These are phyloP conservation scores for Coemansia sp. DNA, from an alignment of 192 early-diverging fungal genomes.

Conservation along the genomic window DNA sequence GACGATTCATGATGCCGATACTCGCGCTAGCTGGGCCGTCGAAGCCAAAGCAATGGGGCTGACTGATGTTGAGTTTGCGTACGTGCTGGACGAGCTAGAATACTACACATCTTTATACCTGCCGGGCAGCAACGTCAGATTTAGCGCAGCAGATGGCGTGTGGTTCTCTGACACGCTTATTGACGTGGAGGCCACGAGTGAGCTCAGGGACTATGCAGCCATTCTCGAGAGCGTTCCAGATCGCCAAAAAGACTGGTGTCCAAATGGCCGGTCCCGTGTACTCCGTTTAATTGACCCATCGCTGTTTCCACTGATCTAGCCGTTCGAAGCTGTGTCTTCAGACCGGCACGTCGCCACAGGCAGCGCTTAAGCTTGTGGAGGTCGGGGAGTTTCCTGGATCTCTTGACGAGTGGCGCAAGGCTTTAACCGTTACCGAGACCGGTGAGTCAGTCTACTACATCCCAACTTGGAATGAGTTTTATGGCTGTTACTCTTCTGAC, in stretches of 20 bases:
- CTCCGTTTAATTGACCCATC: constrained; percentile 59
- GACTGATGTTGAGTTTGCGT: constrained; percentile 39
- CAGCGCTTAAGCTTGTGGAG: constrained; percentile 17
- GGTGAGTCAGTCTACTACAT: neutral
- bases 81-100: constrained; percentile 50
- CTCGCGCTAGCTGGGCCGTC: constrained; percentile 21
- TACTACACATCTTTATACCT: constrained; percentile 29
- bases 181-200: constrained; percentile 8
- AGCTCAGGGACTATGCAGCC: neutral
- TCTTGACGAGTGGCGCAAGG: constrained; percentile 13
- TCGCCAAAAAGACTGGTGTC: constrained; percentile 34
- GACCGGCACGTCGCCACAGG: constrained; percentile 22
- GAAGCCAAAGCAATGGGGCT: constrained; percentile 28
- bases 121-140: constrained; percentile 16
- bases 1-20: constrained; percentile 23
- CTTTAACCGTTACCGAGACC: neutral
- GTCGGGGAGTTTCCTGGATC: constrained; percentile 29
- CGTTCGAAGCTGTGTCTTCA: constrained; percentile 13
- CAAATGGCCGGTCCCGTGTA: constrained; percentile 53
- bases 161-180: constrained; percentile 45
- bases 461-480: neutral
- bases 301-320: constrained; percentile 48
- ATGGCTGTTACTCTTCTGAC: neutral
- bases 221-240: neutral
- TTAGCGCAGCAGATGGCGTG: constrained; percentile 37